Conservation (phyloP, 139 green algal species). For the Haematococcus sp. region DNA sequence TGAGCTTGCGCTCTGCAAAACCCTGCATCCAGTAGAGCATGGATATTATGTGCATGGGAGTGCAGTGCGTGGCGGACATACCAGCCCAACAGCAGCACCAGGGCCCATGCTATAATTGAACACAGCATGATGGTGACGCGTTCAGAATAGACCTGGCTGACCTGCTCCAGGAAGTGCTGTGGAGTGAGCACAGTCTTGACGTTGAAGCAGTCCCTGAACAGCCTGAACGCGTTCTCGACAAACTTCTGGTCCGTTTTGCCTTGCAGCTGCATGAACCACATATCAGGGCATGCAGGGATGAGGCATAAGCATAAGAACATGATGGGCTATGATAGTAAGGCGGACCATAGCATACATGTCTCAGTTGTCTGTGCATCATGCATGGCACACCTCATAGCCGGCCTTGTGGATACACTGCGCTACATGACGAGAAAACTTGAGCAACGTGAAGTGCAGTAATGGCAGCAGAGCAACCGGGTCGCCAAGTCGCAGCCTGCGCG, state of each 20-base stretch:
- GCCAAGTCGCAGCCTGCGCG: conserved; percentile 41
- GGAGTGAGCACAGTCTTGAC: conserved; percentile 57
- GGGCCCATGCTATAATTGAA: too few species aligned
- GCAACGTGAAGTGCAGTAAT: conserved; percentile 55
- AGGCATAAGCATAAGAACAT: neutral
- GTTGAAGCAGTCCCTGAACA: conserved; percentile 59
- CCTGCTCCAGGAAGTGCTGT: conserved; percentile 73
- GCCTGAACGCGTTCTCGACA: conserved; percentile 58
- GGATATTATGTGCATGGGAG: too few species aligned
- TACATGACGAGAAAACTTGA: conserved; percentile 61
- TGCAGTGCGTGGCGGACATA: too few species aligned
- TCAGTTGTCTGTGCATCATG: neutral
- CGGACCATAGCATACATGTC: too few species aligned
- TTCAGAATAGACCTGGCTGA: conserved; percentile 1
- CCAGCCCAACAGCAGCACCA: too few species aligned
- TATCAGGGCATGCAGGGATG: neutral
- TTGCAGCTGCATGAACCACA: conserved; percentile 51
- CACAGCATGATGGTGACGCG: too few species aligned
- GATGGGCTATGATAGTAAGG: neutral
- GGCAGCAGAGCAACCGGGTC: conserved; percentile 58
- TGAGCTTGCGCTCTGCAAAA: conserved; percentile 77
- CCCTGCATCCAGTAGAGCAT: conserved; percentile 40
- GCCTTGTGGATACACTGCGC: conserved; percentile 32
- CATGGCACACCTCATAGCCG: conserved; percentile 48
- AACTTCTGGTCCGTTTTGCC: conserved; percentile 76